Evolutionary conservation across 768 basidiomycete species (phyloP), one percentile per base, ranked within the genome.

Genomic region (Macrocybe gigantea): DNA sequence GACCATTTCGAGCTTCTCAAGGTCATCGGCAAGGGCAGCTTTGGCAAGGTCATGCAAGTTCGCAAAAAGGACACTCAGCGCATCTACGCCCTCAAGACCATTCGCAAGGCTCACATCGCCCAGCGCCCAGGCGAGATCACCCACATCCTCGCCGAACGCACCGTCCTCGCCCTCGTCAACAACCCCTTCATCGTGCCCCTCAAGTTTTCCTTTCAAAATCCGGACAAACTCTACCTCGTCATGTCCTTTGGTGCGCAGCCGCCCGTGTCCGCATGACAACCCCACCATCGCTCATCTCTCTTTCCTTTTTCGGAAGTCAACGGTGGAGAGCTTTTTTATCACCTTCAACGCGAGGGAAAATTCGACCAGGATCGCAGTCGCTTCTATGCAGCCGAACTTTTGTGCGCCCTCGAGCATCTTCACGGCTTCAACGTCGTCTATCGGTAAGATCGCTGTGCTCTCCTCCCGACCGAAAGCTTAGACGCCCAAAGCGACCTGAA

Each of bases 1-100:
- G 94, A 98, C 58, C 85, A 85, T 3, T 98, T 99, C 61, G 95
- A 99, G 51, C 72, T 99, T 42, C 85, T 99, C 60, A 96, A 94
- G 64, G 95, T 99, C 39, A 95, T 99, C 50, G 94, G 95, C 13
- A 97, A 97, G 67, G 95, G 96, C 8, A 88, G 84, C 51, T 99
- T 99, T 58, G 95, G 96, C 11, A 99, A 99, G 68, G 94, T 95
- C 34, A 98, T 98, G 96, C 95, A 99, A 77, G 95, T 99, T 37
- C 86, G 93, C 46, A 99, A 99, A 72, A 94, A 96, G 71, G 93
- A 99, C 67, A 98, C 96, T 1, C 81, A 91, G 56, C 91, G 96
- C 49, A 88, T 99, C 60, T 99, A 99, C 69, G 95, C 95, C 2
- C 75, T 99, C 59, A 98, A 98, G 73, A 97, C 96, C 3, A 97